These are phyloP conservation scores for Aspergillus carlsbadensis DNA, from an alignment of 495 filamentous ascomycete genomes.

Conservation along the genomic window DNA sequence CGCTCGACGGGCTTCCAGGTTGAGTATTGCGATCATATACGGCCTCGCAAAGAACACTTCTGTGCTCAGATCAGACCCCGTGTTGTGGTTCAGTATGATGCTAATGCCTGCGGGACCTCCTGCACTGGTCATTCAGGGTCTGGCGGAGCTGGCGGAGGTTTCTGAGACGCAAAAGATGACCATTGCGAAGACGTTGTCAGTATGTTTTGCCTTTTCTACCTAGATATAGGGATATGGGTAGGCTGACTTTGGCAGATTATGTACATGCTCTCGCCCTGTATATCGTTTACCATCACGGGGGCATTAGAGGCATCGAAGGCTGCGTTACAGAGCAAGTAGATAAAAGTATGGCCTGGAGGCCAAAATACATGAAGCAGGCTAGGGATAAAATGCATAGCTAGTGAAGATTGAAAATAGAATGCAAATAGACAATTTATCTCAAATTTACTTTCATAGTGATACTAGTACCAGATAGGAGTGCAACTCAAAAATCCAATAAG, in stretches of 20 bases:
- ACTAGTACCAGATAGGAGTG: too few species aligned
- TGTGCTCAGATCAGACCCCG: constrained; percentile 60
- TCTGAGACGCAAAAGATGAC: constrained; percentile 61
- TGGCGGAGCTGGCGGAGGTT: constrained; percentile 63
- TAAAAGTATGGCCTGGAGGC: neutral
- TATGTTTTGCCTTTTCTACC: constrained; percentile 20
- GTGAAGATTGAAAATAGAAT: neutral
- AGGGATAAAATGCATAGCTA: neutral
- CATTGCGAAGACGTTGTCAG: constrained; percentile 69
- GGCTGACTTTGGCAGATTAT: constrained; percentile 27
- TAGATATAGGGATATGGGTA: neutral
- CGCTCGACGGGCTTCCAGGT: constrained; percentile 6
- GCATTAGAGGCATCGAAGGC: constrained; percentile 49
- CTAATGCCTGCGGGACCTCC: constrained; percentile 73
- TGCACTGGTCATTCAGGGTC: constrained; percentile 65
- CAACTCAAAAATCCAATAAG: too few species aligned
- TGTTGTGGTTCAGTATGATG: constrained; percentile 78
- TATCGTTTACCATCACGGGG: constrained; percentile 53
- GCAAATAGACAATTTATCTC: neutral
- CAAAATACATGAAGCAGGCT: too few species aligned
- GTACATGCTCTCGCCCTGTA: constrained; percentile 52
- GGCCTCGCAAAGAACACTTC: constrained; percentile 57
- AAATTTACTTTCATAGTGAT: neutral
- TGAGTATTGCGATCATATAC: constrained; percentile 62
- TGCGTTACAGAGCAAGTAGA: constrained; percentile 9